A percentile compares a stretch with the other conserved stretches of the same genome.
Conservation (phyloP, 306 rosid species). For the Clitoria ternatea region DNA sequence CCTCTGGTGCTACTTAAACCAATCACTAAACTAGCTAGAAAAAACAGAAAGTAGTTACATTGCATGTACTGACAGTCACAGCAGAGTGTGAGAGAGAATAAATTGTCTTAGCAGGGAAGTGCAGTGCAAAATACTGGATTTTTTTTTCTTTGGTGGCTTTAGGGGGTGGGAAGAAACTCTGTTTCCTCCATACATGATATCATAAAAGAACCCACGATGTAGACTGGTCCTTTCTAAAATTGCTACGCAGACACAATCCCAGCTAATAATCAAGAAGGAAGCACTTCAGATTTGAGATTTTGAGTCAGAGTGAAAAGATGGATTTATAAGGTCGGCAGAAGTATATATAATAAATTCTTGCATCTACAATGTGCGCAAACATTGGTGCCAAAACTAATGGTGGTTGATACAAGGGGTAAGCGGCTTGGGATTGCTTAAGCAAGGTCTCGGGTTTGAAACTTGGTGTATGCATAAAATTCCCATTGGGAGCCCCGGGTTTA, state of each 20-base stretch:
- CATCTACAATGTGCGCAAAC: not conserved
- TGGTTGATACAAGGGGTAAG: too few species aligned
- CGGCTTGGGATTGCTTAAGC: too few species aligned
- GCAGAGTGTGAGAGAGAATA: not conserved
- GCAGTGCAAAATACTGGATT: not conserved
- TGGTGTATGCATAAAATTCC: too few species aligned
- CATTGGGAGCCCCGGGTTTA: too few species aligned
- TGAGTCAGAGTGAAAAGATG: not conserved
- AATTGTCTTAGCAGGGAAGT: not conserved
- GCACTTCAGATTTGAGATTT: not conserved
- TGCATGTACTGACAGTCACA: not conserved
- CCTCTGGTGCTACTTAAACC: not conserved
- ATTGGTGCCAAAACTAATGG: not conserved
- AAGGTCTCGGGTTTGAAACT: too few species aligned
- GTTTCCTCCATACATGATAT: not conserved
- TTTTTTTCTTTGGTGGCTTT: not conserved
- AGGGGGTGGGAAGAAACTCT: not conserved
- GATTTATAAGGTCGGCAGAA: not conserved
- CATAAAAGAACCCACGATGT: not conserved
- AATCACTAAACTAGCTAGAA: not conserved
- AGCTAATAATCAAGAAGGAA: slow-evolving; percentile 6
- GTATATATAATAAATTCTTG: not conserved
- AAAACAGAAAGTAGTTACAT: not conserved
- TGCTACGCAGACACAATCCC: not conserved
- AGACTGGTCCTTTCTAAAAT: not conserved